Percentiles rank a stretch among this genome's conserved stretches.
Evolutionary conservation across 163 green algal genomes (phyloP).

Genomic region (Scenedesmus sp.): DNA sequence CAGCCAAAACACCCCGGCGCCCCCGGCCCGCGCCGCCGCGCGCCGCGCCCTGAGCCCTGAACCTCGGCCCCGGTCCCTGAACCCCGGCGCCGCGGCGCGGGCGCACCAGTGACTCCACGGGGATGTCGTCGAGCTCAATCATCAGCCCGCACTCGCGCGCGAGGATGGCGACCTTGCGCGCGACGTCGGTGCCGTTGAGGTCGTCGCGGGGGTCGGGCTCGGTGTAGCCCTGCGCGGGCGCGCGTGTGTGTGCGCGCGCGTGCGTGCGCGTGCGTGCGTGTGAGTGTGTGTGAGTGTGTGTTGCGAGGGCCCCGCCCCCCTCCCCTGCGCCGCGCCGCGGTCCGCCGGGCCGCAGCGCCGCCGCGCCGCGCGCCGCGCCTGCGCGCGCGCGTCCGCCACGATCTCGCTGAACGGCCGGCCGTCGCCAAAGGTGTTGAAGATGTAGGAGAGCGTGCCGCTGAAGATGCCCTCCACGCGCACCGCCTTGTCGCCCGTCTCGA

Average conservation of each 20-base stretch:
- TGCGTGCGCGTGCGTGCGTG: too few relatives aligned
- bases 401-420: slow-evolving; percentile 78
- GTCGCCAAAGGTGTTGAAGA: slow-evolving; percentile 94
- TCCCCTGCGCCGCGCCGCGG: too few relatives aligned
- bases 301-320: too few relatives aligned
- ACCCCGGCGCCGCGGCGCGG: not conserved
- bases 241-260: too few relatives aligned
- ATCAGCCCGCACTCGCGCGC: slow-evolving; percentile 81
- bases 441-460: slow-evolving; percentile 88
- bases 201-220: slow-evolving; percentile 97
- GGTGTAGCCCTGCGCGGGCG: slow-evolving; percentile 92
- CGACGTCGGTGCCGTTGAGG: slow-evolving; percentile 85
- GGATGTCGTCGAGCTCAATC: slow-evolving; percentile 76
- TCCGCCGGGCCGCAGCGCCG: too few relatives aligned
- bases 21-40: not conserved
- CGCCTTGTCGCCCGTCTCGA: slow-evolving; percentile 92
- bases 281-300: not conserved
- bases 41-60: not conserved
- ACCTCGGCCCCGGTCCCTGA: not conserved
- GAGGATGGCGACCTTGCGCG: slow-evolving; percentile 87
- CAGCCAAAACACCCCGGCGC: too few relatives aligned
- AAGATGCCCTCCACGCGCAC: slow-evolving; percentile 96
- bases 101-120: slow-evolving; percentile 59
- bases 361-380: slow-evolving; percentile 53
- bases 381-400: slow-evolving; percentile 83